Conservation (phyloP, 2,329 filamentous ascomycete genomes). For the Fonsecaea nubica region DNA sequence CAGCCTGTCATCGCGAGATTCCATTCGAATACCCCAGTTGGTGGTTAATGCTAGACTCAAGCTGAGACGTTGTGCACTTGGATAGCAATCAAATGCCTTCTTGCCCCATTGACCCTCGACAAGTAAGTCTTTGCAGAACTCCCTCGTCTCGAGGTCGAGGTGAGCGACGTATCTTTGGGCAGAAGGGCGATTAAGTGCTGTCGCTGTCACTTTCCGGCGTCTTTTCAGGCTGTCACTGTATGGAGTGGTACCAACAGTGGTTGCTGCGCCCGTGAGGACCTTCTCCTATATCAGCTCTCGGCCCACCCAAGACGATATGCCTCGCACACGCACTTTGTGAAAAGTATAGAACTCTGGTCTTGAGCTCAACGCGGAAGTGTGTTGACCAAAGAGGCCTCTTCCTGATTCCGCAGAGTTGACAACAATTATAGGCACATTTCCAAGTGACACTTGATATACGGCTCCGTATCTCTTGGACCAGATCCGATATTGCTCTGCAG, state of each 20-base stretch:
- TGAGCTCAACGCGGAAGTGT: slow-evolving; percentile 61
- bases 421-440: slow-evolving; percentile 63
- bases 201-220: slow-evolving; percentile 68
- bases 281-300: background rate
- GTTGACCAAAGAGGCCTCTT: slow-evolving; percentile 57
- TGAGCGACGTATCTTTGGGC: slow-evolving; percentile 63
- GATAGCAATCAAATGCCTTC: slow-evolving; percentile 67
- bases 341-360: slow-evolving; percentile 65
- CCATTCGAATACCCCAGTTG: slow-evolving; percentile 70
- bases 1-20: slow-evolving; percentile 62
- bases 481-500: slow-evolving; percentile 61
- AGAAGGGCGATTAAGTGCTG: slow-evolving; percentile 59
- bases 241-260: slow-evolving; percentile 70
- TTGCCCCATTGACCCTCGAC: slow-evolving; percentile 63
- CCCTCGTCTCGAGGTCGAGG: slow-evolving; percentile 67
- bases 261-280: slow-evolving; percentile 55
- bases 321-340: slow-evolving; percentile 54
- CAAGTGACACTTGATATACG: slow-evolving; percentile 64
- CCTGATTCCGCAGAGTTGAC: slow-evolving; percentile 62
- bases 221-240: slow-evolving; percentile 69
- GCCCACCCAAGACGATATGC: background rate
- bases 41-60: slow-evolving; percentile 67
- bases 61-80: slow-evolving; percentile 69
- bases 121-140: slow-evolving; percentile 67
- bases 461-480: slow-evolving; percentile 59